phyloP scores from a whole-genome alignment of 768 basidiomycete species.

The Pisolithus tinctorius region DNA sequence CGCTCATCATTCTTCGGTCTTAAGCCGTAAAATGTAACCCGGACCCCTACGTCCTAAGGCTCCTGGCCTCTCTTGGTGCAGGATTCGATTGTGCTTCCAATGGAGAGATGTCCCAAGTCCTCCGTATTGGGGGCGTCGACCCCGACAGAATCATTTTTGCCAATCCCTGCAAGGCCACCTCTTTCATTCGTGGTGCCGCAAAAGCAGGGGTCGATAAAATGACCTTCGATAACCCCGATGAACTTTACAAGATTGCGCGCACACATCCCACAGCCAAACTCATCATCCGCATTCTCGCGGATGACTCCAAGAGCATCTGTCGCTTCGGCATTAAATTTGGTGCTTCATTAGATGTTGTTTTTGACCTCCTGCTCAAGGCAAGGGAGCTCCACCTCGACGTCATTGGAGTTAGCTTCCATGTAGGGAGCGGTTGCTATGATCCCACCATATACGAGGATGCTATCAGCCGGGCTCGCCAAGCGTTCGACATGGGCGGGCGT shows the following conservation, averaged over 20 bases:
- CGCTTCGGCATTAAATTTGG: slow-evolving; percentile 95
- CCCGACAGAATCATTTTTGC: slow-evolving; percentile 91
- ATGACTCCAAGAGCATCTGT: slow-evolving; percentile 93
- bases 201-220: slow-evolving; percentile 79
- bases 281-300: slow-evolving; percentile 93
- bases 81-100: slow-evolving; percentile 98
- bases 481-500: slow-evolving; percentile 81
- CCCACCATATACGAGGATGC: slow-evolving; percentile 87
- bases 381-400: slow-evolving; percentile 76
- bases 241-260: slow-evolving; percentile 87
- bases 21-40: slow-evolving; percentile 97
- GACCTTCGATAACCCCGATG: slow-evolving; percentile 98
- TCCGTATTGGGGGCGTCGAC: slow-evolving; percentile 65
- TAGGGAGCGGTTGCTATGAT: slow-evolving; percentile 95
- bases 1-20: slow-evolving; percentile 18
- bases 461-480: slow-evolving; percentile 69
- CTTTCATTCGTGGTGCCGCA: slow-evolving; percentile 84
- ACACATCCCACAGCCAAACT: slow-evolving; percentile 77
- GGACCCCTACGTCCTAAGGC: slow-evolving; percentile 86
- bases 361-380: slow-evolving; percentile 72
- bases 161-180: slow-evolving; percentile 96
- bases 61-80: slow-evolving; percentile 83
- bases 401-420: slow-evolving; percentile 95
- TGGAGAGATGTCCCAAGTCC: slow-evolving; percentile 80
- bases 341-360: slow-evolving; percentile 78